Conservation (phyloP, 805 yeast species). For the Myxozyma lipomycoides region DNA sequence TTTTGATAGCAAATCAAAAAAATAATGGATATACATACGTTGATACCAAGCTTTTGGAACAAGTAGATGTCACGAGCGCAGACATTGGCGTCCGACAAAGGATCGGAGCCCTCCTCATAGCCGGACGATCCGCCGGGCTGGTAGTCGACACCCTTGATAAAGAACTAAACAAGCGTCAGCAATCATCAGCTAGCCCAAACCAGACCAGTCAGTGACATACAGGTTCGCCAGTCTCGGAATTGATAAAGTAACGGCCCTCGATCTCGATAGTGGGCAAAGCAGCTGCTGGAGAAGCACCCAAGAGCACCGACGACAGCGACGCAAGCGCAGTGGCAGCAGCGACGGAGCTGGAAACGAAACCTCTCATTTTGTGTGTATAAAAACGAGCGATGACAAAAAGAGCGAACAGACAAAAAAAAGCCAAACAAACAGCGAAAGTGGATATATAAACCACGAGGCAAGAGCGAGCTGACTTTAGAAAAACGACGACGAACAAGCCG, state of each 20-base stretch:
- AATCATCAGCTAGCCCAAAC: background rate
- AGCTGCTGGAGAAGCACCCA: conserved; percentile 8
- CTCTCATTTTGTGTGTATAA: conserved; percentile 3
- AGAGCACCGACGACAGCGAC: conserved; percentile 8
- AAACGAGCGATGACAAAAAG: background rate
- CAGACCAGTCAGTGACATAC: conserved; percentile 40
- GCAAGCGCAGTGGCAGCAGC: conserved; percentile 8
- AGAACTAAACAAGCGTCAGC: conserved; percentile 46
- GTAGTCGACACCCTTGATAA: conserved; percentile 83
- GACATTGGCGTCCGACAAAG: conserved; percentile 62
- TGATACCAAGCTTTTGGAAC: conserved; percentile 80
- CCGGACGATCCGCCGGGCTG: conserved; percentile 94
- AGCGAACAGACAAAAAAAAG: background rate
- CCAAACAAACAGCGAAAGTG: background rate
- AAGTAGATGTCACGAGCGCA: conserved; percentile 81
- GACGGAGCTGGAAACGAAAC: conserved; percentile 2
- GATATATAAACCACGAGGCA: background rate
- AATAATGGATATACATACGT: conserved; percentile 35
- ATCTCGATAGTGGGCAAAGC: conserved; percentile 62
- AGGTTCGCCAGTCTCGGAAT: conserved; percentile 68
- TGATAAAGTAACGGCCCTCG: conserved; percentile 67
- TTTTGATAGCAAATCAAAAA: too few relatives aligned
- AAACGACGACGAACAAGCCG: too few relatives aligned
- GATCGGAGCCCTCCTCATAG: conserved; percentile 48
- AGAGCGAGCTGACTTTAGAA: too few relatives aligned